Evolutionary conservation across 805 yeast genomes (phyloP), one percentile per base, ranked within the genome.

Genomic region (Candida dajiaensis): DNA sequence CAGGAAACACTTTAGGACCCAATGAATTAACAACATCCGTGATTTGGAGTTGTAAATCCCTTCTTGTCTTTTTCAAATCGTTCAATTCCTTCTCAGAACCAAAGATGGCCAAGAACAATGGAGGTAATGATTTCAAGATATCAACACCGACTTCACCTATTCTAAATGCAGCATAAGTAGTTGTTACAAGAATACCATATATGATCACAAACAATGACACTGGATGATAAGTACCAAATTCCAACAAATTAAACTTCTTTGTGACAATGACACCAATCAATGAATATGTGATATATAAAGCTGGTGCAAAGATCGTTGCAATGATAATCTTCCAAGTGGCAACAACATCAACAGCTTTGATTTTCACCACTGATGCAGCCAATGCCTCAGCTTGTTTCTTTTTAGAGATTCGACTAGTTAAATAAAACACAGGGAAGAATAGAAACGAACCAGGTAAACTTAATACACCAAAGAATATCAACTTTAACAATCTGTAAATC

Each of bases 281-380:
- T 0, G 97, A 88, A 59, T 90, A 94, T 40, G 84, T 71, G 44
- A 81, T 77, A 68, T 90, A 92, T 12, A 92, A 69, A 10, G 87
- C 59, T 3, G 99, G 99, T 0, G 97, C 94, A 50, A 88, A 68
- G 1, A 88, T 84, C 68, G 92, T 74, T 16, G 92, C 81, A 21
- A 90, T 87, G 49, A 90, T 73, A 40, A 92, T 78, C 65, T 92
- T 92, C 99, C 99, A 92, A 2, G 97, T 88, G 2, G 97, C 97
- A 46, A 92, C 72, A 37, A 92, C 95, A 63, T 92, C 99, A 43
- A 78, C 80, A 13, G 95, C 98, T 62, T 83, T 81, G 52, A 92
- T 82, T 62, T 92, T 92, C 16, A 92, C 99, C 1, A 87, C 76
- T 0, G 97, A 89, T n/a, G 77, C 85, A n/a, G 88, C 89, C 50